Conservation (phyloP, 345 rosid species). For the Arabis hirsuta region DNA sequence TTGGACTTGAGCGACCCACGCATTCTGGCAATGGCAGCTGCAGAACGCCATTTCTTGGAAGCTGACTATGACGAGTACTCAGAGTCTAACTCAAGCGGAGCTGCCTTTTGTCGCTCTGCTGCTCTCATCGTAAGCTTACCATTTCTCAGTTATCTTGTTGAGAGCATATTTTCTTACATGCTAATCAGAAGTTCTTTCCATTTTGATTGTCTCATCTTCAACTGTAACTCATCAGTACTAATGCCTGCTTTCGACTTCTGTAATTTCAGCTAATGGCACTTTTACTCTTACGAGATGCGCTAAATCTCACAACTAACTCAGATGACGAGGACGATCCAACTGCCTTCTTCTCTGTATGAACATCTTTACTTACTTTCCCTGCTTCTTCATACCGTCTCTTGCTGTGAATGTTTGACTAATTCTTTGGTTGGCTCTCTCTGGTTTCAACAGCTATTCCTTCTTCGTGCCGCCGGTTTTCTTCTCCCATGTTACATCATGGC, state of each 20-base stretch:
- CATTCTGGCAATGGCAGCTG: slow-evolving; percentile 86
- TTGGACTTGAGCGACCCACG: slow-evolving; percentile 86
- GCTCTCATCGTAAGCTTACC: slow-evolving; percentile 75
- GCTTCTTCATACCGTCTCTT: neutral
- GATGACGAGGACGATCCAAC: slow-evolving; percentile 87
- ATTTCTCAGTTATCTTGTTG: neutral
- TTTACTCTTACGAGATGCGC: slow-evolving; percentile 85
- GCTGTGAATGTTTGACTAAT: slow-evolving; percentile 5
- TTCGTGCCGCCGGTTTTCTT: slow-evolving; percentile 93
- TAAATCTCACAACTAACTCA: slow-evolving; percentile 69
- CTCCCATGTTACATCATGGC: slow-evolving; percentile 99
- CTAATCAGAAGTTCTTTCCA: neutral
- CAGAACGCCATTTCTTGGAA: slow-evolving; percentile 90
- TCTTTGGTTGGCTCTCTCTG: slow-evolving; percentile 15
- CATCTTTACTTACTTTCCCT: slow-evolving; percentile 17
- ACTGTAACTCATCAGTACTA: slow-evolving; percentile 11
- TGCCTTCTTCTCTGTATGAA: slow-evolving; percentile 83
- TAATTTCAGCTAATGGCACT: slow-evolving; percentile 86
- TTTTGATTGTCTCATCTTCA: neutral
- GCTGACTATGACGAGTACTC: slow-evolving; percentile 91
- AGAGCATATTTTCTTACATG: neutral
- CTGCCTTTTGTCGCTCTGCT: slow-evolving; percentile 97
- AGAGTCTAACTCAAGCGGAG: slow-evolving; percentile 86
- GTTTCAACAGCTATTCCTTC: slow-evolving; percentile 76
- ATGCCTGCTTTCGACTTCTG: slow-evolving; percentile 1